Evolutionary conservation across 441 rosid genomes (phyloP).

Genomic region (Macaranga tanarius): DNA sequence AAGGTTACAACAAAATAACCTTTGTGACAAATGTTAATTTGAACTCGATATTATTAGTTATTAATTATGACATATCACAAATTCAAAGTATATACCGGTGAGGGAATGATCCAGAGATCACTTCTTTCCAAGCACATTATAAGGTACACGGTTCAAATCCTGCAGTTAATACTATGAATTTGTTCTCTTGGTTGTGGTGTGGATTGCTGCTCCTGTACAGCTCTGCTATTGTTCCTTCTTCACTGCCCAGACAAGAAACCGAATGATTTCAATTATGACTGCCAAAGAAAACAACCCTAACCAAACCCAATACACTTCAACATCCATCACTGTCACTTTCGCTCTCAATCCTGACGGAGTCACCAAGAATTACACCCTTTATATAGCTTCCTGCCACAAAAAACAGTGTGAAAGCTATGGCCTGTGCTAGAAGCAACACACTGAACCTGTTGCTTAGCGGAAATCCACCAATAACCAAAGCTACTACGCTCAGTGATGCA

Average conservation of each 20-base stretch:
- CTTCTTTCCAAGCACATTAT: no score
- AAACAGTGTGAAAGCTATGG: not conserved
- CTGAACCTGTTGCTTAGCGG: constrained; percentile 1
- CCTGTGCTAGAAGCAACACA: not conserved
- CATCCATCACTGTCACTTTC: not conserved
- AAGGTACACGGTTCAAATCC: no score
- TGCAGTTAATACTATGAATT: no score
- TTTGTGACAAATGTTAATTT: no score
- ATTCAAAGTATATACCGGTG: no score
- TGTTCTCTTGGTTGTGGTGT: no score
- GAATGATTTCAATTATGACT: not conserved
- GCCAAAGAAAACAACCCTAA: not conserved
- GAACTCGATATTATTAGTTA: no score
- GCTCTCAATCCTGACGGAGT: not conserved
- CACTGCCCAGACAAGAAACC: not conserved
- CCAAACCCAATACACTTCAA: not conserved
- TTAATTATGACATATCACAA: no score
- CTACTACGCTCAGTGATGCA: not conserved
- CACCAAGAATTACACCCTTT: not conserved
- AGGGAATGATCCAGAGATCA: no score
- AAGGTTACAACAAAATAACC: no score
- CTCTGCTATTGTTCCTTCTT: not conserved
- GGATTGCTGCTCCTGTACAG: no score
- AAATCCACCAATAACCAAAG: constrained; percentile 17
- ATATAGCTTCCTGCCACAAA: not conserved